Conservation (phyloP, 768 basidiomycete genomes). For the Daedaleopsis nitida region DNA sequence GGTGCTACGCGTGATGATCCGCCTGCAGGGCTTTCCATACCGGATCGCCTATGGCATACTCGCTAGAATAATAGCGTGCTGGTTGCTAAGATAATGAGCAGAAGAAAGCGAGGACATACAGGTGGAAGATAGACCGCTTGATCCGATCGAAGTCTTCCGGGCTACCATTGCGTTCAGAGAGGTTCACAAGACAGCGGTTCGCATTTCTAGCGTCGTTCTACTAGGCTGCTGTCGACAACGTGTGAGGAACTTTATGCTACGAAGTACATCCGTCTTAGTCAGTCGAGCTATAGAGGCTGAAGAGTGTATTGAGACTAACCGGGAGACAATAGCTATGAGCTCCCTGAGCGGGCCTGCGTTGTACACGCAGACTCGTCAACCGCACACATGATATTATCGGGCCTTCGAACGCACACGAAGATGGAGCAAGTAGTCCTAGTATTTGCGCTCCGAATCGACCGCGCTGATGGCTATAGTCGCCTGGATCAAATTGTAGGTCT, state of each 20-base stretch:
- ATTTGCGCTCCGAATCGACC: slow-evolving; percentile 70
- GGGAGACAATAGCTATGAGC: slow-evolving; percentile 68
- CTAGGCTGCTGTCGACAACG: slow-evolving; percentile 58
- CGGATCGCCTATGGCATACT: slow-evolving; percentile 50
- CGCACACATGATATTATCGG: background rate
- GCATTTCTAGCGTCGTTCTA: slow-evolving; percentile 47
- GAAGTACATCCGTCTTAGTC: too few species aligned
- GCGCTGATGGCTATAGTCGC: slow-evolving; percentile 73
- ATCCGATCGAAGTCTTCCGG: slow-evolving; percentile 55
- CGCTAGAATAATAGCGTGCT: slow-evolving; percentile 26
- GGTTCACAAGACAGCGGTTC: slow-evolving; percentile 40
- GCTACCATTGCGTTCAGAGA: slow-evolving; percentile 44
- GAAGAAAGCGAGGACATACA: slow-evolving; percentile 47
- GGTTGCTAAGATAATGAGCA: background rate
- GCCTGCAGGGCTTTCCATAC: slow-evolving; percentile 63
- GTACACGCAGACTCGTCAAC: slow-evolving; percentile 36
- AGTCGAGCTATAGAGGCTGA: too few species aligned
- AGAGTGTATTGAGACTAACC: slow-evolving; percentile 45
- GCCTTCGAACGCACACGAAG: slow-evolving; percentile 46
- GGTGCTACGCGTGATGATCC: slow-evolving; percentile 63
- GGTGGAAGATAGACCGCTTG: slow-evolving; percentile 52
- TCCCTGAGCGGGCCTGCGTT: slow-evolving; percentile 53
- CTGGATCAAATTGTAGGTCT: slow-evolving; percentile 80
- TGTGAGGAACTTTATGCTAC: slow-evolving; percentile 80
- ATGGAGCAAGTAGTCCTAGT: slow-evolving; percentile 84